Base-by-base conservation (phyloP, 2,329 filamentous ascomycete species). In the Pseudogymnoascus destructans region DNA sequence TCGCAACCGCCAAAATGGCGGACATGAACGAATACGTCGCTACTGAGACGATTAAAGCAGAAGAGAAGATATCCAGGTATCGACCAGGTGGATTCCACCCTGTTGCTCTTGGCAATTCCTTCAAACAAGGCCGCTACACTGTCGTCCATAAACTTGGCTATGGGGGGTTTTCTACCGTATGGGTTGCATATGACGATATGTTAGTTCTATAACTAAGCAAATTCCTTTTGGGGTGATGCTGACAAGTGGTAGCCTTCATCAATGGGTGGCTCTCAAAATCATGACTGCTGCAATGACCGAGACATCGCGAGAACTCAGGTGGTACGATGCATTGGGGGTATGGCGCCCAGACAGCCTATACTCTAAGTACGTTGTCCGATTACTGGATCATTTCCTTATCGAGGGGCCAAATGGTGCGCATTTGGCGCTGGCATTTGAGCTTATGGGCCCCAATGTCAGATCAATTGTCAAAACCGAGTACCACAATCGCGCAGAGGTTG, bases 371-470 rank as follows among this genome's bases (percentile, higher is more conserved):
- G 57, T 70, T 55, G 62, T 67, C 36, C 59, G 63, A n/a, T 57
- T 70, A 5, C 63, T 70, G 33, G 66, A 71, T 63, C 19, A 60
- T n/a, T 71, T 71, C 40, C 40, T 57, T 13, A 65, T 67, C 36
- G 40, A 64, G 57, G 70, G 70, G 3, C 69, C 69, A 1, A 73
- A 72, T 59, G 70, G 70, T 9, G 59, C 49, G 19, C 70, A 72
- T 57, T 60, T 63, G 58, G 71, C 69, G 60, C 64, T 73, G 38
- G 67, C 71, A 15, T 67, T 67, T 59, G 66, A 70, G 60, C 59
- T 70, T 27, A 63, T 71, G 15, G 68, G 69, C 2, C 69, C 68
- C 19, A 62, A 64, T 1, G 62, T 70, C 40, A 60, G 65, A 63
- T 57, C 58, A n/a, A 61, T 70, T 35, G 59, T 67, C 13, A 19